Evolutionary conservation across 306 rosid genomes (phyloP), one percentile per base, ranked within the genome.

Genomic region (Abrus precatorius): DNA sequence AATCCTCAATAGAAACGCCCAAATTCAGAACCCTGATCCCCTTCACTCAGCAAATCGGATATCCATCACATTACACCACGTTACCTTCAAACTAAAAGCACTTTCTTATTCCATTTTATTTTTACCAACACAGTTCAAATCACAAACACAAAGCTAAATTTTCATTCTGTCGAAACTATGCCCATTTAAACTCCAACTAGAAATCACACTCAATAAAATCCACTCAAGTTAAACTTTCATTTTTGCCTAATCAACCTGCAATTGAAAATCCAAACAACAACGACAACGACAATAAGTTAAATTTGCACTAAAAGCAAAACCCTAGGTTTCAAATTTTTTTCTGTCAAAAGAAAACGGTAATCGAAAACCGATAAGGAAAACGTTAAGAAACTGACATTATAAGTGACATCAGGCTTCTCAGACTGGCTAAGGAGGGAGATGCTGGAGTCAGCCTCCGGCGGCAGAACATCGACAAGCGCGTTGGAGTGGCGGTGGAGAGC

Each of bases 371-470:
- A 11, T 5, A 9, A 0, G 7, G 9, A 62, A 62, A 62, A 11
- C 1, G 20, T 8, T 27, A 56, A 27, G 34, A 56, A 56, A 28
- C 62, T 5, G 3, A 96, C 99, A 75, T 83, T 89, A 77, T 96
- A 96, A 56, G 98, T 88, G 78, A 96, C 99, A 66, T 96, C 99
- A 2, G 99, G 99, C 92, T 96, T 96, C 91, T 96, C 99, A 0
- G 99, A 96, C 86, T 96, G 99, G 76, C 99, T 96, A 8, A 96
- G 97, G 0, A 96, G 94, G 1, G 99, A 96, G 63, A 96, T 96
- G 14, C 99, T 96, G 1, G 99, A 96, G 27, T 96, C 99, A 2
- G 99, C 99, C 84, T 96, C 99, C 1, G 99, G 99, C 3, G 99
- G 99, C 52, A 96, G 88, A 41, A 96, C 99, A 20, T 96, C 99